Evolutionary conservation across 2,329 filamentous ascomycete genomes (phyloP), one percentile per base, ranked within the genome.

Genomic region (Pseudogymnoascus sp.): DNA sequence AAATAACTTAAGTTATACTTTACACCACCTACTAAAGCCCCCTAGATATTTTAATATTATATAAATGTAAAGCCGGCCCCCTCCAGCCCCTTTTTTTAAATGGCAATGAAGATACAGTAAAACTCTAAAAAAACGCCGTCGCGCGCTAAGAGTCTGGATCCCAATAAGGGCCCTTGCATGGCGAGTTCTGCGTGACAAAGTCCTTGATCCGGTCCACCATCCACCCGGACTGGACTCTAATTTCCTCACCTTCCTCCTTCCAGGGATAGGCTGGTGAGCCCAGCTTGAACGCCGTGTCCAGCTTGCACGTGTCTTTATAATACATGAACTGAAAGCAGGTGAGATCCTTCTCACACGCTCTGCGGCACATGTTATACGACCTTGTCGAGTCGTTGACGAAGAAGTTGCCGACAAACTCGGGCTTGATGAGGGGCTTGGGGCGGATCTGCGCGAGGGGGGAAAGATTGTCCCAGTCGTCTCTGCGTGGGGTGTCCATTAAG

Each of bases 401-500:
- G n/a, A 60, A 40, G 71, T 73, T 50, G 15, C 23, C 44, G 8
- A 28, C 15, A 71, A 81, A 79, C 2, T 80, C 81, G 4, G 74
- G 71, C 60, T 76, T 78, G 69, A 82, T 78, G 10, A 79, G 66
- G 0, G 74, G 69, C 13, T 71, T 77, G 53, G 72, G 77, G 64
- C 78, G 71, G 66, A 80, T 82, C 67, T 77, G 79, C 10, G 74
- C 73, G 59, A 81, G 79, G 26, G 82, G 77, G 3, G 81, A 79
- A 4, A 79, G 68, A 67, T 84, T 84, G 69, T 83, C 78, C 82
- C 82, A 84, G 60, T 82, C 75, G 8, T 79, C 74, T 15, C 79
- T 77, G 38, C 71, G 69, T 4, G 74, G 68, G 31, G 75, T 71
- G 66, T 17, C 23, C 44, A 83, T 73, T 28, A 78, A 75, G 1